These are phyloP conservation scores for Artemisia tridentata DNA, from an alignment of 129 eudicot genomes.

Conservation along the genomic window DNA sequence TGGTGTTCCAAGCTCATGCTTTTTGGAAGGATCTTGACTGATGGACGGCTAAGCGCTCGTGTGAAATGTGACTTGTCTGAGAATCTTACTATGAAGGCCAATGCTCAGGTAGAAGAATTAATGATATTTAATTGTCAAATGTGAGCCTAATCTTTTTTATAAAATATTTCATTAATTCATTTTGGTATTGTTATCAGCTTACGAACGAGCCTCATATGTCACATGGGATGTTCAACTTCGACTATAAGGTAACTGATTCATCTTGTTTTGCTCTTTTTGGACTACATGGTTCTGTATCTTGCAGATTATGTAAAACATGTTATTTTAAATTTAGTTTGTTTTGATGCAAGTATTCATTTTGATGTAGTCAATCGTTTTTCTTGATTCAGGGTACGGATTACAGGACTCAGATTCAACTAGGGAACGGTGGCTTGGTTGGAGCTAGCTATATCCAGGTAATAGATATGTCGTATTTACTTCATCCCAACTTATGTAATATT, in stretches of 20 bases:
- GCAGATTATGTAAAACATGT: not conserved
- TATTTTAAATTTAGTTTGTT: not conserved
- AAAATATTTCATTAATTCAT: constrained; percentile 1
- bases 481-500: too few relatives aligned
- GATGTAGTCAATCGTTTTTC: constrained; percentile 13
- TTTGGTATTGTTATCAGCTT: constrained; percentile 51
- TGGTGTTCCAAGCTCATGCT: constrained; percentile 73
- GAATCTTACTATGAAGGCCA: constrained; percentile 76
- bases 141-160: not conserved
- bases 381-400: constrained; percentile 72
- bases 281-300: not conserved
- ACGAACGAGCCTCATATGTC: constrained; percentile 96
- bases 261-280: constrained; percentile 8
- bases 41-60: constrained; percentile 91
- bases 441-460: constrained; percentile 97
- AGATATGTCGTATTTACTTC: not conserved
- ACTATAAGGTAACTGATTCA: constrained; percentile 67
- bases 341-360: constrained; percentile 8
- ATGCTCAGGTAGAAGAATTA: constrained; percentile 68
- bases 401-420: constrained; percentile 86
- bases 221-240: constrained; percentile 82
- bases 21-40: constrained; percentile 81
- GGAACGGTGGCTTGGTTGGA: constrained; percentile 79
- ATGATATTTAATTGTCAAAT: not conserved
- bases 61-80: constrained; percentile 86